phyloP scores from a whole-genome alignment of 2,329 filamentous ascomycete species.

The Botrytis squamosa region DNA sequence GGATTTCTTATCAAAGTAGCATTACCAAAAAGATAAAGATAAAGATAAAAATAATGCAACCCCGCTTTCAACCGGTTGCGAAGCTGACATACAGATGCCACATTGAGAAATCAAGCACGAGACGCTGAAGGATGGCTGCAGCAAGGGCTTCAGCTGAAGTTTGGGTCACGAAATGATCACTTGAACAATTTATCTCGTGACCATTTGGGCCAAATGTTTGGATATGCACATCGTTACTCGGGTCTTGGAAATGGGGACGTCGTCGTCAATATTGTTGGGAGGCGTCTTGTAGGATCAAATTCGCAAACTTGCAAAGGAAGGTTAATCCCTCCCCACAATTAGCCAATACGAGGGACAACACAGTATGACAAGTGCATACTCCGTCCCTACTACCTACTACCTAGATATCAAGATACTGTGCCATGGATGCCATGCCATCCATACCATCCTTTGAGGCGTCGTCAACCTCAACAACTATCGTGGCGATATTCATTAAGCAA shows the following conservation, averaged over 20 bases:
- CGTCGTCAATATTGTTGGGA: background rate
- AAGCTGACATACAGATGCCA: slow-evolving; percentile 1
- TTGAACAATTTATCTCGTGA: slow-evolving; percentile 17
- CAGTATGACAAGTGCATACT: background rate
- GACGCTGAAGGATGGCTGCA: background rate
- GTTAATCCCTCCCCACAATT: background rate
- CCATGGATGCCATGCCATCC: background rate
- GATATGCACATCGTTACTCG: background rate
- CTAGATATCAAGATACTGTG: background rate
- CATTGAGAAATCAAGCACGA: slow-evolving; percentile 9
- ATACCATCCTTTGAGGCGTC: background rate
- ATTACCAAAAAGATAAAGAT: background rate
- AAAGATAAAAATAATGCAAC: background rate
- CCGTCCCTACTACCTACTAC: background rate
- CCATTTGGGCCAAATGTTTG: background rate
- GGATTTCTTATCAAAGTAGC: background rate
- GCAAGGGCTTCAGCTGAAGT: slow-evolving; percentile 5
- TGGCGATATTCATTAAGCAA: slow-evolving; percentile 1
- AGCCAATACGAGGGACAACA: background rate
- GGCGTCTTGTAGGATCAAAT: background rate
- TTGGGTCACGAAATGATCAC: slow-evolving; percentile 18
- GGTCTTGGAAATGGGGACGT: background rate
- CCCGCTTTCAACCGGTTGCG: background rate
- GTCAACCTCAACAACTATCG: background rate
- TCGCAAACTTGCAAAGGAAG: background rate